Percentiles rank a stretch among this genome's conserved stretches.
Evolutionary conservation across 352 stramenopile genomes (phyloP).

Genomic region (Pseudoperonospora humuli): DNA sequence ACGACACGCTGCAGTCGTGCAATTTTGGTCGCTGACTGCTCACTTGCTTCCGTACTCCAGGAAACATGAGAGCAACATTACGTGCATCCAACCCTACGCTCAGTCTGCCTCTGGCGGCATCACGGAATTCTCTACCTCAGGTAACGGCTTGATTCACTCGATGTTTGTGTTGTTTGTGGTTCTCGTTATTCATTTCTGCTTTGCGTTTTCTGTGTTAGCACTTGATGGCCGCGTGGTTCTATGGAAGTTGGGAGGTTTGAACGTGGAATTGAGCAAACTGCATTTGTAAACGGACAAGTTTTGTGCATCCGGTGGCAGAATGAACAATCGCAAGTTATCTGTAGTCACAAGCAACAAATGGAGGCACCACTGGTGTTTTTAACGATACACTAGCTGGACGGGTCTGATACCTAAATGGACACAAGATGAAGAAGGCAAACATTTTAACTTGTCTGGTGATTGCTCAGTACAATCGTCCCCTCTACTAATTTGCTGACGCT

Average conservation of each 20-base stretch:
- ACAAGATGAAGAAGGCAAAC: slow-evolving; percentile 3
- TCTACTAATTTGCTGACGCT: background rate
- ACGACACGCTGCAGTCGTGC: background rate
- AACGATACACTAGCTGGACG: background rate
- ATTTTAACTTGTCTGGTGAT: slow-evolving; percentile 11
- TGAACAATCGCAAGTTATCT: slow-evolving; percentile 2
- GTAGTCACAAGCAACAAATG: slow-evolving; percentile 6
- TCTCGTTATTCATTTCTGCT: background rate
- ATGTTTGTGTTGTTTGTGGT: background rate
- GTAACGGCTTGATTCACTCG: slow-evolving; percentile 26
- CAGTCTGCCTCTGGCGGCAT: slow-evolving; percentile 44
- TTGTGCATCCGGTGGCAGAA: background rate
- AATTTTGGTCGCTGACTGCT: background rate
- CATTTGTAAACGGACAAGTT: slow-evolving; percentile 41
- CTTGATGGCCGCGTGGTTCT: slow-evolving; percentile 76
- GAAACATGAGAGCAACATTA: slow-evolving; percentile 84
- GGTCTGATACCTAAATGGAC: background rate
- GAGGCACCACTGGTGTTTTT: background rate
- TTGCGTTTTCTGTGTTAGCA: slow-evolving; percentile 26
- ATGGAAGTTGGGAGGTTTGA: slow-evolving; percentile 69
- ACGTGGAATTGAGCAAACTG: slow-evolving; percentile 75
- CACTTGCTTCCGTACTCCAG: slow-evolving; percentile 12
- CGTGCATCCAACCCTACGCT: slow-evolving; percentile 65
- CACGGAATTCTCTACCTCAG: slow-evolving; percentile 76
- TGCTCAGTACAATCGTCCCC: slow-evolving; percentile 1